Percentiles rank a stretch among this genome's conserved stretches.
Conservation (phyloP, 805 yeast genomes). For the Yarrowia alimentaria region DNA sequence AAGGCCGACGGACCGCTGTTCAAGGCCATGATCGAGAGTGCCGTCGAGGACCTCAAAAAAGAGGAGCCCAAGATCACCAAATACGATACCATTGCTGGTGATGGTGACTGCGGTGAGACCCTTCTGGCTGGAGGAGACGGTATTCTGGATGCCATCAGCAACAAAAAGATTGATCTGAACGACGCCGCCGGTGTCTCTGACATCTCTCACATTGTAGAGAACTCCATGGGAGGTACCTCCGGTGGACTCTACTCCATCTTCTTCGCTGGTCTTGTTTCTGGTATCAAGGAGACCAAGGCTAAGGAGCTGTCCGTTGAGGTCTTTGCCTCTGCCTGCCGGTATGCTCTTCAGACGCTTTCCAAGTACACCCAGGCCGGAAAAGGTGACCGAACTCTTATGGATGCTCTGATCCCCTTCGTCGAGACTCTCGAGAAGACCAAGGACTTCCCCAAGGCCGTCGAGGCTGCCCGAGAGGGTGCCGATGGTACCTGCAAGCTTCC, state of each 20-base stretch:
- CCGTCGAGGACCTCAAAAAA: conserved; percentile 44
- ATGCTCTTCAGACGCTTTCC: conserved; percentile 71
- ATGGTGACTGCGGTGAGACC: conserved; percentile 96
- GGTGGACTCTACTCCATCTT: conserved; percentile 90
- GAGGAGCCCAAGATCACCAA: conserved; percentile 83
- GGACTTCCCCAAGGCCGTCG: conserved; percentile 59
- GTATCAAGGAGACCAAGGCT: conserved; percentile 41
- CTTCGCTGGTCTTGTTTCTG: conserved; percentile 69
- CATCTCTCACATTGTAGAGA: conserved; percentile 80
- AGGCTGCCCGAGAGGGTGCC: conserved; percentile 73
- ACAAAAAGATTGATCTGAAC: conserved; percentile 33
- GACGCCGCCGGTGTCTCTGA: conserved; percentile 57
- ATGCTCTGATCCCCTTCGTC: conserved; percentile 85
- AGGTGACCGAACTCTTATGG: conserved; percentile 88
- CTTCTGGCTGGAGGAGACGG: conserved; percentile 79
- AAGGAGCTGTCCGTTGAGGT: conserved; percentile 32
- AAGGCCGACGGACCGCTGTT: conserved; percentile 39
- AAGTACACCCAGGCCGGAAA: conserved; percentile 84
- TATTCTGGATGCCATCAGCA: conserved; percentile 53
- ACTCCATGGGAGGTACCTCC: conserved; percentile 96
- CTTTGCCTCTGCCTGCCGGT: conserved; percentile 38
- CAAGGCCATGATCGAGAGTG: conserved; percentile 17
- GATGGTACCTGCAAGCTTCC: conserved; percentile 67
- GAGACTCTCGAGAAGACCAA: conserved; percentile 52
- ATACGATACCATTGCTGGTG: conserved; percentile 88